A percentile compares a stretch with the other conserved stretches of the same genome.
phyloP scores from a whole-genome alignment of 1,284 basidiomycete species.

The Termitomyces sp. region DNA sequence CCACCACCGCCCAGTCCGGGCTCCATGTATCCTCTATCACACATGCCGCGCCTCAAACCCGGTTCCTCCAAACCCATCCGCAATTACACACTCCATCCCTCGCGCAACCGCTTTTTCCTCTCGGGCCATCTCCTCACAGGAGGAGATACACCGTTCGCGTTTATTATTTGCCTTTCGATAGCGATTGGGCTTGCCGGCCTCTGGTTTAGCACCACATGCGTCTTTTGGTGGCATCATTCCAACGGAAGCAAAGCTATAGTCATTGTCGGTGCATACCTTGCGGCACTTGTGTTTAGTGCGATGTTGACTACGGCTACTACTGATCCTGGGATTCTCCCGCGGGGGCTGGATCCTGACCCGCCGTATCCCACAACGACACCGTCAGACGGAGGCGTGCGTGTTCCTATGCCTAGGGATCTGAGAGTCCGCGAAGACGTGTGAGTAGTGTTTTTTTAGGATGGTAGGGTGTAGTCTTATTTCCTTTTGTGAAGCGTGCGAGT shows the following conservation, averaged over 20 bases:
- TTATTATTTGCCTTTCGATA: constrained; percentile 59
- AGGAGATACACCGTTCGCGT: constrained; percentile 80
- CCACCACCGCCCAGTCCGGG: constrained; percentile 24
- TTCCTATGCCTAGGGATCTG: constrained; percentile 77
- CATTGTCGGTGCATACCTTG: constrained; percentile 72
- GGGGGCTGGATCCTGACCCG: constrained; percentile 79
- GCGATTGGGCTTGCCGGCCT: constrained; percentile 65
- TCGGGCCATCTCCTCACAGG: constrained; percentile 72
- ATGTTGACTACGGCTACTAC: constrained; percentile 78
- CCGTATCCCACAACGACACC: constrained; percentile 61
- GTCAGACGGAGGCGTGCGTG: constrained; percentile 53
- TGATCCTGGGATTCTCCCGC: constrained; percentile 88
- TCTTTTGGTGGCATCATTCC: constrained; percentile 78
- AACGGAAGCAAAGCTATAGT: constrained; percentile 56
- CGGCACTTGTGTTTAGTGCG: constrained; percentile 66
- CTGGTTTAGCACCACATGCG: constrained; percentile 82
- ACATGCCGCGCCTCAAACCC: constrained; percentile 40
- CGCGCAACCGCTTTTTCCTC: constrained; percentile 72
- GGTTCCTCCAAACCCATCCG: constrained; percentile 39
- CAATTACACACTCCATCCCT: constrained; percentile 61
- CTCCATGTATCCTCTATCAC: constrained; percentile 32
- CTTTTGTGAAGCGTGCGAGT: constrained; percentile 61
- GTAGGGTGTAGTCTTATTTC: not conserved
- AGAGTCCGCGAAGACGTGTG: constrained; percentile 74
- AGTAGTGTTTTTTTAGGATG: constrained; percentile 28